Evolutionary conservation across 2,329 filamentous ascomycete genomes (phyloP).

Genomic region (Diplodia scrobiculata): DNA sequence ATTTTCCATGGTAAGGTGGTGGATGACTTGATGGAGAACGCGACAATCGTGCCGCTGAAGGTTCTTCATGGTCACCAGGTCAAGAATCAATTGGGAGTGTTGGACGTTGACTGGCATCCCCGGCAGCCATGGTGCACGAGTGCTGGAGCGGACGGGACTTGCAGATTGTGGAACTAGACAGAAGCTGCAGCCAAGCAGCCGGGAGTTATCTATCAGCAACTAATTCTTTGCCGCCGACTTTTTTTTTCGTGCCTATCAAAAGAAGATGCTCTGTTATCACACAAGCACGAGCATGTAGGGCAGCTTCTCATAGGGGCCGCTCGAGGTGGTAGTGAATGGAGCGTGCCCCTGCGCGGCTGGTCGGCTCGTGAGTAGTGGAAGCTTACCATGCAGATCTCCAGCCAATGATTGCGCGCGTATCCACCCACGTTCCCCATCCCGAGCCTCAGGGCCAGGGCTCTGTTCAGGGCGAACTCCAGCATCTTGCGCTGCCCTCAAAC

Average conservation of each 20-base stretch:
- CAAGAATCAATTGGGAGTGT: constrained; percentile 79
- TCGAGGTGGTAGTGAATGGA: neutral
- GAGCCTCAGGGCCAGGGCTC: constrained; percentile 3
- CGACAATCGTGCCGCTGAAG: constrained; percentile 94
- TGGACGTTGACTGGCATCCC: constrained; percentile 96
- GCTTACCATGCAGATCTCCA: constrained; percentile 3
- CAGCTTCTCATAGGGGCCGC: constrained; percentile 12
- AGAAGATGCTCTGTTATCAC: constrained; percentile 7
- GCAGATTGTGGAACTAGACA: constrained; percentile 73
- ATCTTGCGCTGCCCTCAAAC: constrained; percentile 4
- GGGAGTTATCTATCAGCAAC: constrained; percentile 18
- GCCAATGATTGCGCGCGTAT: neutral
- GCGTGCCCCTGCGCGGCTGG: neutral
- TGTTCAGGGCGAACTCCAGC: constrained; percentile 5
- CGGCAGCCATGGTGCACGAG: constrained; percentile 91
- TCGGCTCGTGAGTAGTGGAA: constrained; percentile 6
- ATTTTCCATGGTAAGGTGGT: constrained; percentile 97
- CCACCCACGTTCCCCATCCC: constrained; percentile 9
- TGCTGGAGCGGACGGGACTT: constrained; percentile 90
- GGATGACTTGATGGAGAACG: constrained; percentile 92
- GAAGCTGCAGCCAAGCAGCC: neutral
- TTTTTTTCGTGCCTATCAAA: constrained; percentile 14
- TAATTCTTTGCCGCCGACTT: neutral
- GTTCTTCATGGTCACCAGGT: constrained; percentile 88
- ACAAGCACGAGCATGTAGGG: constrained; percentile 12